phyloP scores from a whole-genome alignment of 805 yeast species.

The Cyberlindnera mrakii region DNA sequence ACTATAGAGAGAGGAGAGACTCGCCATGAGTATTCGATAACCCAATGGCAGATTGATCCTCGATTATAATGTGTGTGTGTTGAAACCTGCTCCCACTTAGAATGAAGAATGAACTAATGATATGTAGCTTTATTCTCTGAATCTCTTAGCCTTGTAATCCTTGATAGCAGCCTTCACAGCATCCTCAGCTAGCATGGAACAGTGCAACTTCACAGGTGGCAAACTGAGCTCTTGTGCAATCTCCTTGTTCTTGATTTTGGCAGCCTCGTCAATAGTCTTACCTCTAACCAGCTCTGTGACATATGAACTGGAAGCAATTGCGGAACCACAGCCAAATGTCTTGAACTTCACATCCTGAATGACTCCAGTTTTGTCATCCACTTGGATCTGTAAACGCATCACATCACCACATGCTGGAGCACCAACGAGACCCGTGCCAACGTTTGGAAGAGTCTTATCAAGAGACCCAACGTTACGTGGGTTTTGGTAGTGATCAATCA shows the following conservation, averaged over 20 bases:
- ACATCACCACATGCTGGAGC: slow-evolving; percentile 99
- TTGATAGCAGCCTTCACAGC: slow-evolving; percentile 96
- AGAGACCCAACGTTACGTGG: slow-evolving; percentile 96
- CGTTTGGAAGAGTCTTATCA: slow-evolving; percentile 67
- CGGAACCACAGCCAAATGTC: slow-evolving; percentile 99
- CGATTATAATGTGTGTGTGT: no score
- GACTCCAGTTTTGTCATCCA: slow-evolving; percentile 81
- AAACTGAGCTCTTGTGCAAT: slow-evolving; percentile 91
- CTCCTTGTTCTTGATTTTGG: slow-evolving; percentile 84
- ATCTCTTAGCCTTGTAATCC: slow-evolving; percentile 85
- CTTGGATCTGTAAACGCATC: slow-evolving; percentile 94
- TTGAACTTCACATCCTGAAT: slow-evolving; percentile 95
- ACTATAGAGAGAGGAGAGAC: no score
- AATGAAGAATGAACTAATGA: no score
- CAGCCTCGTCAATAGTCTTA: slow-evolving; percentile 89
- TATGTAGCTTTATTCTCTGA: slow-evolving; percentile 11
- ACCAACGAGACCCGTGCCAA: slow-evolving; percentile 97
- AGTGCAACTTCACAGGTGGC: slow-evolving; percentile 96
- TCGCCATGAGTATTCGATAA: no score
- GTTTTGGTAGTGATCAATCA: slow-evolving; percentile 91
- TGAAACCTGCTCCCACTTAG: slow-evolving; percentile 20
- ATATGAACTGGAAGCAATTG: slow-evolving; percentile 92
- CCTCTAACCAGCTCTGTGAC: slow-evolving; percentile 96
- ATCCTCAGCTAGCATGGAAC: slow-evolving; percentile 98
- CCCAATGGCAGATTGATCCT: no score